These are phyloP conservation scores for Entoloma clypeatum DNA, from an alignment of 1,284 basidiomycete genomes.

Conservation along the genomic window DNA sequence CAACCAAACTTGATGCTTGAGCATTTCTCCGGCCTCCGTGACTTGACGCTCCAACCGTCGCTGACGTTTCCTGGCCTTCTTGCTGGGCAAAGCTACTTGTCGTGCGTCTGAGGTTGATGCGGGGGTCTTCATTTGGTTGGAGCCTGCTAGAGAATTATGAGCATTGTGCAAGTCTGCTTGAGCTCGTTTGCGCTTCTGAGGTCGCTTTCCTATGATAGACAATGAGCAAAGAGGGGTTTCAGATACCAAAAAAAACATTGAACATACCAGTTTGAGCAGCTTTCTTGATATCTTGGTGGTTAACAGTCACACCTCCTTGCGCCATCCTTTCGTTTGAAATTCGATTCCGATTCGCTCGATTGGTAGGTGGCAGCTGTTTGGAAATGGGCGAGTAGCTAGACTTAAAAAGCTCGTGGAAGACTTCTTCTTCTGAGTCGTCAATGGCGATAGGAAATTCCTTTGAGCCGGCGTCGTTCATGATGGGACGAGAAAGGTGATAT, in stretches of 20 bases:
- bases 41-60: constrained; percentile 33
- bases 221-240: constrained; percentile 1
- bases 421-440: constrained; percentile 40
- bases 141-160: constrained; percentile 11
- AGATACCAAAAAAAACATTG: not conserved
- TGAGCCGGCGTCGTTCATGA: constrained; percentile 29
- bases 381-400: not conserved
- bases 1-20: constrained; percentile 12
- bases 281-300: constrained; percentile 3
- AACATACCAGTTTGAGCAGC: not conserved
- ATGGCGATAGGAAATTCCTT: constrained; percentile 32
- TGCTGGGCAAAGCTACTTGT: constrained; percentile 22
- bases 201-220: constrained; percentile 9
- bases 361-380: constrained; percentile 6
- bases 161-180: constrained; percentile 6
- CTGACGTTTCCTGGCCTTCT: constrained; percentile 37
- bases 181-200: constrained; percentile 16
- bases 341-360: not conserved
- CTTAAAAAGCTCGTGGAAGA: constrained; percentile 23
- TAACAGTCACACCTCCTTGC: not conserved
- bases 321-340: not conserved
- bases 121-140: constrained; percentile 15
- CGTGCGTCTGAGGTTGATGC: constrained; percentile 20
- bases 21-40: constrained; percentile 21
- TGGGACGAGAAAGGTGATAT: too few relatives aligned